Percentiles rank a stretch among this genome's conserved stretches.
Conservation (phyloP, 208 protist species). For the Wallacemonas collosoma region DNA sequence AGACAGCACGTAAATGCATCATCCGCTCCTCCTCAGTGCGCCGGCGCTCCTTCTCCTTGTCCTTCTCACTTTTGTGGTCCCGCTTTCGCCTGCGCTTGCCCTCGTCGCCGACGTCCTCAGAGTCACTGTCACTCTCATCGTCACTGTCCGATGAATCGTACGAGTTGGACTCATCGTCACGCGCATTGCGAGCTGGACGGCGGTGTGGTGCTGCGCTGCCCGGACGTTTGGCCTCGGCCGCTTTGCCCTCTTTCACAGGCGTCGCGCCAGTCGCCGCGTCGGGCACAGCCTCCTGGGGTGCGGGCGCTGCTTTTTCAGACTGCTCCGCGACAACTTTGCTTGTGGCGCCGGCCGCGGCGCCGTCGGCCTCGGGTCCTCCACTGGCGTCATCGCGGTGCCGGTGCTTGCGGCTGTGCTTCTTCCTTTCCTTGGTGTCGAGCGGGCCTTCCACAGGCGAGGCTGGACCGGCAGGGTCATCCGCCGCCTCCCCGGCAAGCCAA, state of each 20-base stretch:
- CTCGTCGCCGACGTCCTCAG: constrained; percentile 23
- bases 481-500: constrained; percentile 11
- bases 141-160: constrained; percentile 13
- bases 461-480: constrained; percentile 10
- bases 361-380: background rate
- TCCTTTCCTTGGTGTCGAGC: constrained; percentile 8
- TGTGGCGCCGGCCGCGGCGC: background rate
- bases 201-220: background rate
- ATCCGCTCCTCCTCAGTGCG: constrained; percentile 43
- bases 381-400: background rate
- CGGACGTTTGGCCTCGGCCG: constrained; percentile 8
- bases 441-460: constrained; percentile 8
- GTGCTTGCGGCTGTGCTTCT: background rate
- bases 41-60: constrained; percentile 7
- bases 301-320: background rate
- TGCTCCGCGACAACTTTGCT: background rate
- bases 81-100: constrained; percentile 3
- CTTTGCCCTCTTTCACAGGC: background rate
- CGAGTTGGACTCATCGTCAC: background rate
- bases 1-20: constrained; percentile 81
- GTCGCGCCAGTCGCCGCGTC: background rate
- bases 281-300: background rate
- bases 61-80: background rate
- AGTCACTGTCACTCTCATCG: constrained; percentile 17
- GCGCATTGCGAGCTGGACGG: background rate